A percentile compares a stretch with the other conserved stretches of the same genome.
phyloP scores from a whole-genome alignment of 2,329 filamentous ascomycete species.

The Aspergillus unguis region DNA sequence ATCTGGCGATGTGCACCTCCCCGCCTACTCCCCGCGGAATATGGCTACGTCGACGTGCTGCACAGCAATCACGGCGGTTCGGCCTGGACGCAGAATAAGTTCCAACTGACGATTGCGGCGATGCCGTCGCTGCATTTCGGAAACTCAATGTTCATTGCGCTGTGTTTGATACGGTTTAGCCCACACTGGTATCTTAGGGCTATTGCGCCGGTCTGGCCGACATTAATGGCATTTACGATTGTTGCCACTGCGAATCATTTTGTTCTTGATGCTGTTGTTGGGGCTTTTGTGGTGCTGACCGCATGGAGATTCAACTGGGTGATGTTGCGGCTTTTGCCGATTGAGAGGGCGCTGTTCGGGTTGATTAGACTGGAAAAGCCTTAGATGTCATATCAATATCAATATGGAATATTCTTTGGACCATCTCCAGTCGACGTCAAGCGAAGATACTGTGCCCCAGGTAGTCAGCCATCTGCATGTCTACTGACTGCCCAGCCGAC shows the following conservation, averaged over 20 bases:
- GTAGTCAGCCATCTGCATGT: too few relatives aligned
- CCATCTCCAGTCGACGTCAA: too few relatives aligned
- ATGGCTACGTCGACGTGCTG: slow-evolving; percentile 48
- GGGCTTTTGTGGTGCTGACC: slow-evolving; percentile 40
- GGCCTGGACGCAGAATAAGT: slow-evolving; percentile 46
- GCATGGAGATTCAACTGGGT: slow-evolving; percentile 22
- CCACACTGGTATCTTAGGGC: slow-evolving; percentile 38
- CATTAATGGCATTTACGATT: slow-evolving; percentile 53
- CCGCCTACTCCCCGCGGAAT: slow-evolving; percentile 44
- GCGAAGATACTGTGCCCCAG: too few relatives aligned
- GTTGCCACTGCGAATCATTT: slow-evolving; percentile 67
- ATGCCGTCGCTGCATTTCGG: slow-evolving; percentile 52
- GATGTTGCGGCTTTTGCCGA: slow-evolving; percentile 23
- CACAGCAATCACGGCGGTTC: slow-evolving; percentile 29
- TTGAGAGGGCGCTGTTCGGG: slow-evolving; percentile 21
- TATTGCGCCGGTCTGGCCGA: slow-evolving; percentile 44
- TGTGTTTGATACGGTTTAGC: slow-evolving; percentile 37
- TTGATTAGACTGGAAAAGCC: slow-evolving; percentile 25
- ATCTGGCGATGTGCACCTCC: slow-evolving; percentile 50
- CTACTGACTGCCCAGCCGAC: background rate
- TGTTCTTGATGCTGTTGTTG: slow-evolving; percentile 64
- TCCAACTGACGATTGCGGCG: slow-evolving; percentile 49
- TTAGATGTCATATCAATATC: slow-evolving; percentile 1
- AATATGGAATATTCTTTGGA: background rate
- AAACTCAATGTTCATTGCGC: slow-evolving; percentile 28